Conservation (phyloP, 163 green algal species). For the Scenedesmus sp. region DNA sequence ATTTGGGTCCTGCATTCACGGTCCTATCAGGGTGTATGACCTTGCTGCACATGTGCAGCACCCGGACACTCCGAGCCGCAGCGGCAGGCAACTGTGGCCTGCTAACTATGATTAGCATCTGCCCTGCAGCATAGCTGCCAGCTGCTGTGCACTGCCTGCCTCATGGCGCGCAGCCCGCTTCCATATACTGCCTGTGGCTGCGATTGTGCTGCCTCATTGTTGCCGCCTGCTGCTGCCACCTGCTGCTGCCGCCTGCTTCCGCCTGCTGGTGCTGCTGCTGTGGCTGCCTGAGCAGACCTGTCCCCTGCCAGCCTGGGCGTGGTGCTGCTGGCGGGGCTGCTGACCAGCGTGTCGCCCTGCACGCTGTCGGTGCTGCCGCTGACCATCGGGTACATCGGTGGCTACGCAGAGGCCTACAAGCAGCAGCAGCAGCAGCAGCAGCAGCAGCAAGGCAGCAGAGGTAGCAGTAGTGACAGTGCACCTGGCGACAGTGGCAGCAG, state of each 20-base stretch:
- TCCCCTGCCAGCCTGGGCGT: slow-evolving; percentile 52
- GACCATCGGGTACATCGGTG: slow-evolving; percentile 96
- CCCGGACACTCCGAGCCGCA: too few species aligned
- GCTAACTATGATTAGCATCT: too few species aligned
- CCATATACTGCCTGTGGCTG: not conserved
- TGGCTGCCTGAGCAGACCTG: slow-evolving; percentile 17
- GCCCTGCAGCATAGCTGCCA: too few species aligned
- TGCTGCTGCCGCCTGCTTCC: not conserved
- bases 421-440: slow-evolving; percentile 27
- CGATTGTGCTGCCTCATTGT: not conserved
- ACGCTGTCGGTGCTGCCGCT: slow-evolving; percentile 93
- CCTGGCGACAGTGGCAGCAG: not conserved
- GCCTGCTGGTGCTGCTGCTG: not conserved
- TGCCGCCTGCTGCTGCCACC: not conserved
- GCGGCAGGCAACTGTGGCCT: too few species aligned
- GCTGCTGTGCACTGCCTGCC: too few species aligned
- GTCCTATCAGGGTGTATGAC: too few species aligned
- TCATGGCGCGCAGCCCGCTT: too few species aligned
- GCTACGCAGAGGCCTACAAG: slow-evolving; percentile 61
- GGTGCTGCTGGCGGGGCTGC: slow-evolving; percentile 80
- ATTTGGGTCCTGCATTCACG: too few species aligned
- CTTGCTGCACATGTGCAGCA: too few species aligned
- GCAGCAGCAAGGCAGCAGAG: slow-evolving; percentile 29
- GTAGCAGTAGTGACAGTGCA: slow-evolving; percentile 1
- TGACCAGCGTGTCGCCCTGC: slow-evolving; percentile 92